Base-by-base conservation (phyloP, 2,329 filamentous ascomycete species). In the Thermothelomyces thermophilus region DNA sequence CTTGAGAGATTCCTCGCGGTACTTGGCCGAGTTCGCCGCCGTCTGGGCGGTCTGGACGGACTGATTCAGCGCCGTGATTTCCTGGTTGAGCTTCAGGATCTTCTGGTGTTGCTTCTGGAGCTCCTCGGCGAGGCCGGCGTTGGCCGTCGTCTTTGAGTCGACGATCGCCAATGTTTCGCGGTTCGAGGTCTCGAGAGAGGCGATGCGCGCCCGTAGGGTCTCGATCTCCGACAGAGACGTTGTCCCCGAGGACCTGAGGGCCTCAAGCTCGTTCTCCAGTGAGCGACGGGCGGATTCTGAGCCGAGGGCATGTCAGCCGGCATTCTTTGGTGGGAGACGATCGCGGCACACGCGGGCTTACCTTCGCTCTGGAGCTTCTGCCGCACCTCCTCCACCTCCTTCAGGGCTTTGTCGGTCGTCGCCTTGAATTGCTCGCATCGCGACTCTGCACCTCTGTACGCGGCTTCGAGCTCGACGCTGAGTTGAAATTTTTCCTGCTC, bases 401-500 rank as follows among this genome's bases (percentile, higher is more conserved):
- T 86, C 53, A 90, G 76, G 9, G 86, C 84, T 66, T 91, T 91
- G 55, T 94, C 89, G 39, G 89, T 79, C 1, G 86, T 87, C 5
- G 79, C 76, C 69, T 93, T 95, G 65, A 93, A 82, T 8, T 83
- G 80, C 63, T 91, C 88, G 57, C 84, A 83, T 68, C 90, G 87
- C 20, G 85, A 82, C 64, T 97, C 91, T 52, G 86, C 84, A 57
- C 80, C 86, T 60, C 90, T 84, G 41, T 95, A 84, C 16, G 85
- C 86, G 67, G 89, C 93, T 67, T 98, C 93, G 7, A 97, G 79
- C 72, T 97, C 90, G 39, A 98, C 93, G 62, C 95, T 89, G 40
- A 87, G 74, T 58, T 88, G 84, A 39, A 96, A 77, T 70, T 96
- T 97, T 57, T 95, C 87, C 9, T 91, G 84, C 60, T 85, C 88